Conservation (phyloP, 2,329 filamentous ascomycete species). For the Thermochaetoides dissita region DNA sequence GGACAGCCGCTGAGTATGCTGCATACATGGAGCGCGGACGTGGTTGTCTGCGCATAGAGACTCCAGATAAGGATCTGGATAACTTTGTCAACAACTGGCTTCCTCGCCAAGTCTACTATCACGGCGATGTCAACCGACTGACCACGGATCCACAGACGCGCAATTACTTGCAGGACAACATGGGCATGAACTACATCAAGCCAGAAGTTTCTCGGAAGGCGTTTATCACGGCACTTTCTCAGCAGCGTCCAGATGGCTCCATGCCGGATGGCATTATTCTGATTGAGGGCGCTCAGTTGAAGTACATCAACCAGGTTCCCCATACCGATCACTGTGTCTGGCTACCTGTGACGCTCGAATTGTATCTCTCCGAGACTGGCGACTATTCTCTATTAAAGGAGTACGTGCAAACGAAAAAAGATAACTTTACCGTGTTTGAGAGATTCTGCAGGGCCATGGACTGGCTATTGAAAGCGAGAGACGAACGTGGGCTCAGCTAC, state of each 20-base stretch:
- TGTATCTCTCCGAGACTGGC: slow-evolving; percentile 40
- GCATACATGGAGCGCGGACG: slow-evolving; percentile 35
- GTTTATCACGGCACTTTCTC: slow-evolving; percentile 34
- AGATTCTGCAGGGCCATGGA: slow-evolving; percentile 43
- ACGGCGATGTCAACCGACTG: slow-evolving; percentile 44
- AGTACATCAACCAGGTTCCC: slow-evolving; percentile 48
- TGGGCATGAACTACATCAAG: slow-evolving; percentile 45
- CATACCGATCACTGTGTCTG: slow-evolving; percentile 47
- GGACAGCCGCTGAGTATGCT: slow-evolving; percentile 32
- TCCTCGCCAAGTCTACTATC: slow-evolving; percentile 43
- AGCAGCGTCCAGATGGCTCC: slow-evolving; percentile 39
- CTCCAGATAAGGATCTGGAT: slow-evolving; percentile 39
- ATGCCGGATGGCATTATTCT: slow-evolving; percentile 46
- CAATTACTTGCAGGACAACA: slow-evolving; percentile 46
- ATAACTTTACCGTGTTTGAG: slow-evolving; percentile 36
- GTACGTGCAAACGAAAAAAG: slow-evolving; percentile 26
- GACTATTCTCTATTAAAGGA: slow-evolving; percentile 37
- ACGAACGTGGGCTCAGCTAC: slow-evolving; percentile 39
- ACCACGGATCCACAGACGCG: slow-evolving; percentile 45
- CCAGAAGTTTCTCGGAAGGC: slow-evolving; percentile 34
- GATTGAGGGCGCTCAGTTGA: slow-evolving; percentile 38
- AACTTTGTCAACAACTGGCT: slow-evolving; percentile 48
- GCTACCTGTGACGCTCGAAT: slow-evolving; percentile 39
- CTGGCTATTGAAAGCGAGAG: slow-evolving; percentile 37
- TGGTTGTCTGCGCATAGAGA: slow-evolving; percentile 38